phyloP scores from a whole-genome alignment of 2,329 filamentous ascomycete species.

The Fusarium agapanthi region DNA sequence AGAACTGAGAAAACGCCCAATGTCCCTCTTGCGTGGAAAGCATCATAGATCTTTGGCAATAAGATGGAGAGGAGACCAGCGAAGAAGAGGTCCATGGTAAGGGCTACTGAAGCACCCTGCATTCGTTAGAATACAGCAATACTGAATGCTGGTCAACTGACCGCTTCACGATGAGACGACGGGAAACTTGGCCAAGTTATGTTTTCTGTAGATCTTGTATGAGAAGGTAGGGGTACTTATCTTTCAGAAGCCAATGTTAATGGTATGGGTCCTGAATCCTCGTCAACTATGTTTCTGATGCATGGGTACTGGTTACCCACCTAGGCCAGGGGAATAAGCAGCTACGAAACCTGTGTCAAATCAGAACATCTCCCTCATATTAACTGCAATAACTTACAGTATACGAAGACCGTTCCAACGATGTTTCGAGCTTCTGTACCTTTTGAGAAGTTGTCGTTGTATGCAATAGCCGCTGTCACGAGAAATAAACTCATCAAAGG shows the following conservation, averaged over 20 bases:
- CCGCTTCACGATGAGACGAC: not conserved
- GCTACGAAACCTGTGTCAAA: not conserved
- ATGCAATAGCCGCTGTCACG: not conserved
- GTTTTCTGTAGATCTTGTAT: not conserved
- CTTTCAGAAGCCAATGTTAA: not conserved
- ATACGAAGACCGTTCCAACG: not conserved
- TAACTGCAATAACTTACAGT: not conserved
- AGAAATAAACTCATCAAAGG: not conserved
- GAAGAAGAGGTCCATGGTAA: not conserved
- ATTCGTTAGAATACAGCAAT: fast-evolving
- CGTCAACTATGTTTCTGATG: not conserved
- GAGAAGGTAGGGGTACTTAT: too few relatives aligned
- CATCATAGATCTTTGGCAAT: not conserved
- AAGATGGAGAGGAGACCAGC: not conserved
- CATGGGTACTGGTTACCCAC: not conserved
- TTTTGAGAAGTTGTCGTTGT: not conserved
- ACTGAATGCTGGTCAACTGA: not conserved
- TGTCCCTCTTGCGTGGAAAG: not conserved
- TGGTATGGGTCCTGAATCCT: not conserved
- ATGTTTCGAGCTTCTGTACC: not conserved
- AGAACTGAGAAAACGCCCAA: not conserved
- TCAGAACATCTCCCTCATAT: not conserved
- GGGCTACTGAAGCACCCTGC: not conserved
- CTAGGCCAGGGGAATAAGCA: not conserved
- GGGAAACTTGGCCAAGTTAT: not conserved